Evolutionary conservation across 2,329 filamentous ascomycete genomes (phyloP), one percentile per base, ranked within the genome.

Genomic region (Ophiostoma sp.): DNA sequence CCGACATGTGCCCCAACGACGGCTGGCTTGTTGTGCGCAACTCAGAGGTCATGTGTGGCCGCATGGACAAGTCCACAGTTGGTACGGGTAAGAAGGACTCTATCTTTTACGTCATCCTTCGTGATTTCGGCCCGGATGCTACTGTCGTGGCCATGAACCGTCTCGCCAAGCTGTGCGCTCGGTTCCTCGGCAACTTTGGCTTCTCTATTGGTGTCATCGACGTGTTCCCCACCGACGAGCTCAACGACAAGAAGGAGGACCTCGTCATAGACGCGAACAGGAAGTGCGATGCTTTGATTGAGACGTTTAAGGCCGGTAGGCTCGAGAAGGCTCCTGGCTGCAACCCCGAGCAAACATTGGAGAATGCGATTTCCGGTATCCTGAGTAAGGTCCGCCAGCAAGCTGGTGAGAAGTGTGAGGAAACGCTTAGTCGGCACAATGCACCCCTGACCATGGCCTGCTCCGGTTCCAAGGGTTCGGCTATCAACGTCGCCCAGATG

Each of bases 401-500:
- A 75, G 94, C 95, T 72, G 95, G 95, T 84, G 87, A 92, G 68
- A 90, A 94, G 77, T 97, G 95, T 86, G 93, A 97, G 76, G 87
- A 89, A 39, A 93, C 94, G 68, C 84, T 99, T 48, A 97, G 93
- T 81, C 90, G 88, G 73, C 93, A 93, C 81, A 99, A 99, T 76
- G 90, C 95, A 0, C 94, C 95, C 6, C 84, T 98, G 73, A 90
- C 97, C 81, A 99, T 99, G 95, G 95, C 95, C 72, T 95, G 92
- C 73, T 98, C 93, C 15, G 95, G 95, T 67, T 98, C 94, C 69
- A 99, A 99, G 80, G 95, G 95, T 78, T 97, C 93, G 5, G 91
- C 92, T 76, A 96, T 99, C 83, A 99, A 99, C 83, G 95, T 99
- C 44, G 95, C 95, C 10, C 95, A 99, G 82, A 99, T 99, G 95